Evolutionary conservation across 768 basidiomycete species (phyloP).

Genomic region (Suillus subluteus): DNA sequence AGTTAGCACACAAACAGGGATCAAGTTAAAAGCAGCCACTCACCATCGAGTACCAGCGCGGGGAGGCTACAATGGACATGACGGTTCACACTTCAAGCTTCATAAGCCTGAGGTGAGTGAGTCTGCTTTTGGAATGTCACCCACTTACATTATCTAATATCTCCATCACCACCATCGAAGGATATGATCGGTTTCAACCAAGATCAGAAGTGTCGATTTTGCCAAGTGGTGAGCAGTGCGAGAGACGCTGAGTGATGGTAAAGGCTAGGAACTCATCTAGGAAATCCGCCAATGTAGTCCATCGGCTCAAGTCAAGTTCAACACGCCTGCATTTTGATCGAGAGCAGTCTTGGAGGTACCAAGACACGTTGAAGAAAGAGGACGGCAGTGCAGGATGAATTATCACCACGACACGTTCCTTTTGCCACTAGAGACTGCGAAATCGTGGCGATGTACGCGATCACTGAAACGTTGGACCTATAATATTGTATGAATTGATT

Average conservation of each 20-base stretch:
- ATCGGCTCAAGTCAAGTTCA: background rate
- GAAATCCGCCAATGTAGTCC: background rate
- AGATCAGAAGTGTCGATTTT: background rate
- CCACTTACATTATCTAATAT: background rate
- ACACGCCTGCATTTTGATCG: background rate
- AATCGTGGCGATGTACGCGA: background rate
- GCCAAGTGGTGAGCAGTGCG: background rate
- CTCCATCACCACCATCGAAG: background rate
- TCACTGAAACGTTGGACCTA: background rate
- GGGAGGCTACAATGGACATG: background rate
- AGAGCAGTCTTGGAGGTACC: background rate
- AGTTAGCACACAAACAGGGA: background rate
- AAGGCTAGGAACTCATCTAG: background rate
- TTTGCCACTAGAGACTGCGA: background rate
- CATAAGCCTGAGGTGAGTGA: background rate
- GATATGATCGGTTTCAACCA: background rate
- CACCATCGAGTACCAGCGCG: background rate
- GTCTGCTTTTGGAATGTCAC: background rate
- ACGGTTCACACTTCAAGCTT: background rate
- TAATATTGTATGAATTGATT: too few relatives aligned
- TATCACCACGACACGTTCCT: background rate
- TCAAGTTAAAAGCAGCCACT: background rate
- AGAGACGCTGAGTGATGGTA: background rate
- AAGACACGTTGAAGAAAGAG: background rate
- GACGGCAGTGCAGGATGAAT: background rate